These are phyloP conservation scores for Aspergillus fumigatiaffinis DNA, from an alignment of 2,329 filamentous ascomycete species.

Conservation along the genomic window DNA sequence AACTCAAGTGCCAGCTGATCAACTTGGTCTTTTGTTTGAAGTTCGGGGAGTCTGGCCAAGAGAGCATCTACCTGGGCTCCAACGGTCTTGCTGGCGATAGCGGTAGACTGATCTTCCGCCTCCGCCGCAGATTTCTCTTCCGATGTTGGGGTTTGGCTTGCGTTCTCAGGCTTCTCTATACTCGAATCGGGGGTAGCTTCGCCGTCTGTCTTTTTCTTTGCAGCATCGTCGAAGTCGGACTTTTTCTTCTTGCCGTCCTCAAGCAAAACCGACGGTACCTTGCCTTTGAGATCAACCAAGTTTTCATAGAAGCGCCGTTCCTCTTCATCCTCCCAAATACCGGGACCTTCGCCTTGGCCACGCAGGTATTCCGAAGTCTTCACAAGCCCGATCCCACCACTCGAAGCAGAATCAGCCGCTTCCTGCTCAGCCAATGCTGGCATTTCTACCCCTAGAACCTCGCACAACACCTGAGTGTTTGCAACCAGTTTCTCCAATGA, in stretches of 20 bases:
- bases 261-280: constrained; percentile 87
- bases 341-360: constrained; percentile 82
- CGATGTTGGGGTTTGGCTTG: constrained; percentile 39
- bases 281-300: constrained; percentile 87
- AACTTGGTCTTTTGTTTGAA: constrained; percentile 86
- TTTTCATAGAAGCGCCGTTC: constrained; percentile 98
- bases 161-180: constrained; percentile 32
- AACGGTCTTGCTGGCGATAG: constrained; percentile 95
- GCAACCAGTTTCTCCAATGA: constrained; percentile 83
- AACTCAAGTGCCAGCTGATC: constrained; percentile 95
- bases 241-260: constrained; percentile 97
- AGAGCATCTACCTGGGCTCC: constrained; percentile 94
- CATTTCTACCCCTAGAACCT: constrained; percentile 86
- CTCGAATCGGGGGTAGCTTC: constrained; percentile 43
- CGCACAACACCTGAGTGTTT: constrained; percentile 87
- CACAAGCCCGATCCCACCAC: constrained; percentile 83
- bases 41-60: constrained; percentile 79
- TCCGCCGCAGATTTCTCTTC: constrained; percentile 51
- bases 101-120: constrained; percentile 79
- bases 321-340: constrained; percentile 98
- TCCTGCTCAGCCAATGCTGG: constrained; percentile 85
- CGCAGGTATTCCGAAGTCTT: constrained; percentile 92
- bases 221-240: constrained; percentile 71
- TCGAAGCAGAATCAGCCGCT: constrained; percentile 59
- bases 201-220: constrained; percentile 68